Conservation (phyloP, 768 basidiomycete species). For the Suillus occidentalis region DNA sequence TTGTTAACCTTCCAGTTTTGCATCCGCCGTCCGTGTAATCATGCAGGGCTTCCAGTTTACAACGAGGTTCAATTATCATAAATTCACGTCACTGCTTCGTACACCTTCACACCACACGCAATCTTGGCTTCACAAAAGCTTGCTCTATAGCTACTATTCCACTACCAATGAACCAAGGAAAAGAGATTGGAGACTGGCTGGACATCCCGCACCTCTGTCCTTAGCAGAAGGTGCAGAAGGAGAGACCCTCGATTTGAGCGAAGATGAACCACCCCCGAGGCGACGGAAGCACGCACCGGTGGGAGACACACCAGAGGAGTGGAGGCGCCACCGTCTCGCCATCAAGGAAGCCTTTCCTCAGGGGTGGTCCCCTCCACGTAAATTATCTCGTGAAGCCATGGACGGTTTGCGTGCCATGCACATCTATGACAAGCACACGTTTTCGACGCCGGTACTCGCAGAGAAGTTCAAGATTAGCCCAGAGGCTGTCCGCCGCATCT, state of each 20-base stretch:
- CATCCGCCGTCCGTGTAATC: background rate
- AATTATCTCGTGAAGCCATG: slow-evolving; percentile 83
- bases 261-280: slow-evolving; percentile 30
- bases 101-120: slow-evolving; percentile 5
- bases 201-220: slow-evolving; percentile 32
- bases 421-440: slow-evolving; percentile 58
- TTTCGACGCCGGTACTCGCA: slow-evolving; percentile 68
- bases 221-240: slow-evolving; percentile 24
- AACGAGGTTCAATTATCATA: background rate
- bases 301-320: slow-evolving; percentile 43
- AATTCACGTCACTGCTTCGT: background rate
- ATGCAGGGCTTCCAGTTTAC: background rate
- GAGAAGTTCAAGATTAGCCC: slow-evolving; percentile 76
- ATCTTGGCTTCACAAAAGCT: slow-evolving; percentile 8
- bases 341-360: slow-evolving; percentile 57
- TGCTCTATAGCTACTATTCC: slow-evolving; percentile 27
- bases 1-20: background rate
- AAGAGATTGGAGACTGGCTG: slow-evolving; percentile 30
- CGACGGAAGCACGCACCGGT: slow-evolving; percentile 18
- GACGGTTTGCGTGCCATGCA: slow-evolving; percentile 71
- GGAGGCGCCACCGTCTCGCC: slow-evolving; percentile 48
- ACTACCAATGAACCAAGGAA: slow-evolving; percentile 21
- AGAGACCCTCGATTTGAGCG: slow-evolving; percentile 25
- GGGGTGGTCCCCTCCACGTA: slow-evolving; percentile 79
- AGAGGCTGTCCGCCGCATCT: slow-evolving; percentile 77